Evolutionary conservation across 108 stramenopile species (phyloP).

Genomic region (Nannochloropsis gaditana): DNA sequence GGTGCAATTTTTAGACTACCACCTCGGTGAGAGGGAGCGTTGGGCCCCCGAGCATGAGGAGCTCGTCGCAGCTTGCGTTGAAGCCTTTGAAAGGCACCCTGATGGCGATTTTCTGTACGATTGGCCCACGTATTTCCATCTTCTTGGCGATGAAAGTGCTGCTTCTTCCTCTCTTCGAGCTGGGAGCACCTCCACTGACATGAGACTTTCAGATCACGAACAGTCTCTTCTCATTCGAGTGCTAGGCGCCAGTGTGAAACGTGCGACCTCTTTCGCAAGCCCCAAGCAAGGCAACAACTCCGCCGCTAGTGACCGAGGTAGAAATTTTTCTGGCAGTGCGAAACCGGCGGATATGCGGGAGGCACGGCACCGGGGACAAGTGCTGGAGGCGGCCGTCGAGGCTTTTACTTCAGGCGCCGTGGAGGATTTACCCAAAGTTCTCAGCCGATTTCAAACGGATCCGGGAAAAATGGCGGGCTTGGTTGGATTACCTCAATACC

Average conservation of each 20-base stretch:
- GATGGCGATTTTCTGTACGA: conserved; percentile 20
- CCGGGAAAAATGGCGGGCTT: background rate
- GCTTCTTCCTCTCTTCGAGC: background rate
- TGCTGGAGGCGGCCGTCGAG: background rate
- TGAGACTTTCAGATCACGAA: background rate
- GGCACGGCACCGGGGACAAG: background rate
- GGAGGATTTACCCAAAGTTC: background rate
- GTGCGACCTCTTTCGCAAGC: background rate
- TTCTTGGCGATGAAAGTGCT: background rate
- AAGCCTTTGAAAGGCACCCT: conserved; percentile 11
- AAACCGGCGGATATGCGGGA: background rate
- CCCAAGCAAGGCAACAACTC: background rate
- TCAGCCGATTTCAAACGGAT: conserved; percentile 1
- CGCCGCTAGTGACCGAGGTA: background rate
- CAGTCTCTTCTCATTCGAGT: conserved; percentile 11
- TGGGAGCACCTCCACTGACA: background rate
- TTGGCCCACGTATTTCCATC: background rate
- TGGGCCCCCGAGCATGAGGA: background rate
- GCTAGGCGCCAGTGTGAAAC: background rate
- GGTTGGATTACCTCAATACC: background rate
- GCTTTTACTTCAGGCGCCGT: background rate
- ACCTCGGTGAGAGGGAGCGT: background rate
- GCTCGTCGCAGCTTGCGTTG: background rate
- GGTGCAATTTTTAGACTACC: conserved; percentile 15
- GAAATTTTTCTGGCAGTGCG: too few relatives aligned